Evolutionary conservation across 306 rosid species (phyloP), one percentile per base, ranked within the genome.

Genomic region (Elaeagnus macrophylla): DNA sequence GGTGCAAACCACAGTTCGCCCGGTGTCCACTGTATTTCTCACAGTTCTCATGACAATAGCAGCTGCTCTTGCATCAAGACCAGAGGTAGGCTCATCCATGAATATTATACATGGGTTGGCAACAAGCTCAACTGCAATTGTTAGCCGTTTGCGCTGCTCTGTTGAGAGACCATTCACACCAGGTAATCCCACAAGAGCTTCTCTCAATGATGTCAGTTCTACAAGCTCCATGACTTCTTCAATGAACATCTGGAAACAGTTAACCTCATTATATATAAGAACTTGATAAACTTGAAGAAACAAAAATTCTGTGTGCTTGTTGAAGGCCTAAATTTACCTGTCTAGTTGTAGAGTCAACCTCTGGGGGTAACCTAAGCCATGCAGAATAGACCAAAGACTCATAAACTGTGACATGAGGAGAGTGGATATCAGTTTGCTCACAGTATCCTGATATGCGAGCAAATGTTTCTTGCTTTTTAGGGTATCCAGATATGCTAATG

Each of bases 61-160:
- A 38, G 93, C 95, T 44, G 93, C 95, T 67, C 90, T 73, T 7
- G 95, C 90, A 76, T 81, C 95, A 69, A 86, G 86, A 61, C 93
- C 93, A 9, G 95, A 86, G 69, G 95, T 86, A 6, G 95, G 95
- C 64, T 86, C 95, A 51, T 86, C 95, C 82, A 86, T 75, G 76
- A 86, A 86, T 73, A 86, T 73, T 19, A 83, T 83, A 18, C 88
- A 80, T 47, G 95, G 95, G 70, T 86, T 86, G 48, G 95, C 91
- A 56, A 86, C 91, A 56, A 86, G 95, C 66, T 86, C 95, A 14
- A 86, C 93, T 19, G 95, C 91, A 62, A 86, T 76, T 48, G 95
- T 86, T 14, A 86, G 80, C 72, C 91, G 74, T 69, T 86, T 86
- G 32, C 93, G 82, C 54, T 86, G 93, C 74, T 83, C 95, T 1